Evolutionary conservation across 116 monocot genomes (phyloP), one percentile per base, ranked within the genome.

Genomic region (Trichopus zeylanicus): DNA sequence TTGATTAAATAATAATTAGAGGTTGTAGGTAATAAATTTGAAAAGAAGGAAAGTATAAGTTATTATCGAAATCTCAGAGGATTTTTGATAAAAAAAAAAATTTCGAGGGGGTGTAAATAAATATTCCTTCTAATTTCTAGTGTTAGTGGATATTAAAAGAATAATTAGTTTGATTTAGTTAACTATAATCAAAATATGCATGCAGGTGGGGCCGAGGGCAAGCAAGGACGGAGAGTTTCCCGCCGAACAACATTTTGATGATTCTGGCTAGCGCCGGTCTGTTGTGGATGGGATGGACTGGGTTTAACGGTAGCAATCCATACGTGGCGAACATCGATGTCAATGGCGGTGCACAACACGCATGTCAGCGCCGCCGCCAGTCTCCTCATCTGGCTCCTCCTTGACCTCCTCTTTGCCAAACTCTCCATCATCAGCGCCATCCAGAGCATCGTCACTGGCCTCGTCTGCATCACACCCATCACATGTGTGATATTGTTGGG

Each of bases 361-460:
- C 68, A 84, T 63, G 55, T 84, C 31, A 60, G 63, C 31, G 62
- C 79, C 11, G 72, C 79, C 18, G 70, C 75, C 7, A 76, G 75
- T 53, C 66, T 84, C 29, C 69, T 84, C n/a, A n/a, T n/a, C n/a
- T n/a, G n/a, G n/a, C n/a, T n/a, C n/a, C n/a, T n/a, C n/a, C n/a
- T n/a, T n/a, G 35, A 70, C 67, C 8, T 85, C 55, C 73, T 75
- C 76, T 85, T 80, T 66, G 48, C 65, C 31, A 85, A 80, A 63
- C 75, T 73, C 22, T 85, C 84, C 27, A 66, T 85, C 49, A 85
- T 85, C 51, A 73, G 84, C 46, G 84, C 76, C 31, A 67, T 80
- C 37, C 79, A 84, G 48, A 79, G 84, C 54, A 84, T 84, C 79
- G 79, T 79, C 58, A 84, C 83, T 31, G 83, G 83, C 16, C 75